Base-by-base conservation (phyloP, 805 yeast genomes). In the Monosporozyma aerobia region DNA sequence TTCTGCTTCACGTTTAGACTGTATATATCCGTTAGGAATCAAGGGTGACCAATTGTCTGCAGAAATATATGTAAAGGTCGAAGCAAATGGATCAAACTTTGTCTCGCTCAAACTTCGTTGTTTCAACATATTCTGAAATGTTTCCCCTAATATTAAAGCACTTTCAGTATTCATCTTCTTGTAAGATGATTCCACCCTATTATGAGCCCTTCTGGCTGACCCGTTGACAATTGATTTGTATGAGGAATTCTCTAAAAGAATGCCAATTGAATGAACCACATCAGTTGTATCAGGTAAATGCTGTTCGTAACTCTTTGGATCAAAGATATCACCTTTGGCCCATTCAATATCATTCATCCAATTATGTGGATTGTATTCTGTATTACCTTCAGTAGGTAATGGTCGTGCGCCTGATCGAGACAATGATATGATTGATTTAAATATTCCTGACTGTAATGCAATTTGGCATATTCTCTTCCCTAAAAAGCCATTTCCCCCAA, bases 401-500 rank as follows among this genome's bases (percentile, higher is more conserved):
- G 81, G 82, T 16, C 79, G 74, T 9, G 63, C 67, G 0, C 89
- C 90, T 3, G 85, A 78, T 37, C 85, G 73, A 10, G 87, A 79
- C n/a, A 87, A 68, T 0, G 95, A 79, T 0, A 82, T 74, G 4
- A 90, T 95, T 19, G 78, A 66, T 23, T 67, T 69, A 1, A 86
- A 67, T 23, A 23, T 23, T 0, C 95, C 95, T 22, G 77, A 66
- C 19, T 67, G 69, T 1, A 86, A 67, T 0, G 85, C 95, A 2
- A 76, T 75, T 63, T 83, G 83, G 63, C 95, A 87, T 8, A 90
- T 81, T 35, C 82, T 71, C 53, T 73, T 75, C 11, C 96, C 90
- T 54, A 90, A 67, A 63, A 87, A 87, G 8, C 97, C 97, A 58
- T 80, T 81, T 0, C 97, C 97, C 16, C 98, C 98, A 61, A 90